Evolutionary conservation across 768 basidiomycete species (phyloP).

Genomic region (Collybia sp.): DNA sequence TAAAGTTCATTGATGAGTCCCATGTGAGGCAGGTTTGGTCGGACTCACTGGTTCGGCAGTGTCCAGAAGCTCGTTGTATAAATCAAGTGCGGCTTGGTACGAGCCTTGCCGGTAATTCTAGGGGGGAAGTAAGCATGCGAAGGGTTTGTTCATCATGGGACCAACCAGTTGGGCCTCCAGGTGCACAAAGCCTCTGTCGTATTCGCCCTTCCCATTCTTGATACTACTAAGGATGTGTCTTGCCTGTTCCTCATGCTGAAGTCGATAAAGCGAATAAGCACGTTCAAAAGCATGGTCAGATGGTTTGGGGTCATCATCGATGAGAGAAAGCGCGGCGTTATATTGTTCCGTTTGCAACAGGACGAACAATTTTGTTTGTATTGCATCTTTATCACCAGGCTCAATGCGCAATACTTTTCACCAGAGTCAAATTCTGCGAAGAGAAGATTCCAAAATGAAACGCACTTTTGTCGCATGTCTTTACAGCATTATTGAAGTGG

Average conservation of each 20-base stretch:
- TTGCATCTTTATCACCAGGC: conserved; percentile 65
- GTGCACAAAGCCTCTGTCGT: conserved; percentile 65
- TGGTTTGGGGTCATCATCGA: conserved; percentile 29
- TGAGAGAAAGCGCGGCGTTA: conserved; percentile 57
- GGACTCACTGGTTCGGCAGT: conserved; percentile 66
- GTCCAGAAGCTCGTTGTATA: conserved; percentile 81
- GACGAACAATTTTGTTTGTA: conserved; percentile 82
- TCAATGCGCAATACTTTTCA: conserved; percentile 64
- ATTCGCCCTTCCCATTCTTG: conserved; percentile 38
- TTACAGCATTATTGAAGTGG: conserved; percentile 79
- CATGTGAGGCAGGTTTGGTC: neutral
- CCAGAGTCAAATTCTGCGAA: neutral
- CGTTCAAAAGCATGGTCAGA: conserved; percentile 53
- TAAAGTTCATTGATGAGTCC: conserved; percentile 4
- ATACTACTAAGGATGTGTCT: conserved; percentile 42
- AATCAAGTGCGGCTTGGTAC: conserved; percentile 67
- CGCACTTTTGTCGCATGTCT: conserved; percentile 90
- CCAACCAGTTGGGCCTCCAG: conserved; percentile 87
- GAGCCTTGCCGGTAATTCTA: conserved; percentile 77
- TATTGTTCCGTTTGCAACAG: conserved; percentile 87
- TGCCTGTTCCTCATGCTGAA: conserved; percentile 75
- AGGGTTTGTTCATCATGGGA: conserved; percentile 5
- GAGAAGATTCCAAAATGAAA: conserved; percentile 12
- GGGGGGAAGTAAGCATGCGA: neutral
- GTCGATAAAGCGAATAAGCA: conserved; percentile 80